Evolutionary conservation across 1,284 basidiomycete species (phyloP).

Genomic region (Amylostereum chailletii): DNA sequence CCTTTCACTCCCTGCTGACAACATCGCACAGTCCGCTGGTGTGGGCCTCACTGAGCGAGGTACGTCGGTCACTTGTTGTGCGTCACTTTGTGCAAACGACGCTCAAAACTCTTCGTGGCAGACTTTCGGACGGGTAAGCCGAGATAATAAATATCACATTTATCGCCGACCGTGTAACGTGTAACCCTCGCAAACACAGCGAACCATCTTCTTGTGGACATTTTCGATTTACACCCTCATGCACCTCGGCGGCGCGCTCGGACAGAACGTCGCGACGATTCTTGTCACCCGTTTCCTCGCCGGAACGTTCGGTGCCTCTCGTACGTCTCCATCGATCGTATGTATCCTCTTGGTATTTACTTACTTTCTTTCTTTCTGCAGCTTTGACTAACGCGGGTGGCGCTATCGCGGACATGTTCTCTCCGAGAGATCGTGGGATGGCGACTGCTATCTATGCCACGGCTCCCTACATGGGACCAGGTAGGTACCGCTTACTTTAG

Average conservation of each 20-base stretch:
- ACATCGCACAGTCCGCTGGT: conserved; percentile 34
- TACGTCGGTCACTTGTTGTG: conserved; percentile 12
- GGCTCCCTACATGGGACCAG: conserved; percentile 68
- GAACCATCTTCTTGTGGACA: conserved; percentile 47
- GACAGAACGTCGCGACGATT: conserved; percentile 49
- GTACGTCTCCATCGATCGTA: conserved; percentile 22
- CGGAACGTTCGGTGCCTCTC: conserved; percentile 53
- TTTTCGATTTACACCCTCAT: conserved; percentile 51
- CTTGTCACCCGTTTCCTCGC: conserved; percentile 51
- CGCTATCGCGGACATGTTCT: conserved; percentile 54
- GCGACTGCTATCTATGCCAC: conserved; percentile 56
- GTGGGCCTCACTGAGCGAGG: conserved; percentile 60
- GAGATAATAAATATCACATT: conserved; percentile 12
- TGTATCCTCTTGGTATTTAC: background rate
- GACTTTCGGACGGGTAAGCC: conserved; percentile 43
- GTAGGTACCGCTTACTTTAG: conserved; percentile 22
- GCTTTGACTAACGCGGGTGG: conserved; percentile 58
- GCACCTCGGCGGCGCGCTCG: conserved; percentile 56
- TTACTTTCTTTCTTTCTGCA: conserved; percentile 14
- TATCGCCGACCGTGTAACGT: background rate
- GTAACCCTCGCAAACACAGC: conserved; percentile 20
- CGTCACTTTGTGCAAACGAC: too few relatives aligned
- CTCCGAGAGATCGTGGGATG: conserved; percentile 44
- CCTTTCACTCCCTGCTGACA: conserved; percentile 5
- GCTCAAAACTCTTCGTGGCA: conserved; percentile 7